phyloP scores from a whole-genome alignment of 73 alveolate species.

The Blepharisma japonicum region DNA sequence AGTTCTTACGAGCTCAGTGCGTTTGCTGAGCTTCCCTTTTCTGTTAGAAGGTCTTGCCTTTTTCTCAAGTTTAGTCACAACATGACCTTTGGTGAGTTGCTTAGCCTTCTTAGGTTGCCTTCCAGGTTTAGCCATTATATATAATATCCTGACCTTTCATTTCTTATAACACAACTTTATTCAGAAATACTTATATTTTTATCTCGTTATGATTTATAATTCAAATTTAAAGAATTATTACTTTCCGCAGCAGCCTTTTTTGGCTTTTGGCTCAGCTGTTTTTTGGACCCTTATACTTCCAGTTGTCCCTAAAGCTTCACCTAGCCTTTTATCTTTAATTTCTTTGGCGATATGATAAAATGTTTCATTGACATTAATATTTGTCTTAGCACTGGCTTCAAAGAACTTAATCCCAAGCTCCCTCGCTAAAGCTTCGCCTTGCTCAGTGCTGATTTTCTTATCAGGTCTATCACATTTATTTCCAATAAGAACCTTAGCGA shows the following conservation, averaged over 20 bases:
- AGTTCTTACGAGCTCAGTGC: constrained; percentile 62
- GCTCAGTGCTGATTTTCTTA: not conserved
- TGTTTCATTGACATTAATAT: constrained; percentile 13
- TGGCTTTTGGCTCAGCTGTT: too few species aligned
- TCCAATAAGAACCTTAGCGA: constrained; percentile 54
- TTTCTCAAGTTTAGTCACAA: constrained; percentile 6
- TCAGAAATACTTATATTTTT: too few species aligned
- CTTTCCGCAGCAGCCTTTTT: too few species aligned
- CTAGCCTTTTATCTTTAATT: too few species aligned
- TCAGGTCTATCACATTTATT: constrained; percentile 37
- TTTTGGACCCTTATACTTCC: too few species aligned
- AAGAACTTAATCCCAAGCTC: not conserved
- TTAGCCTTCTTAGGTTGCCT: constrained; percentile 22
- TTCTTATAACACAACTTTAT: too few species aligned
- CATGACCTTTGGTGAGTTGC: constrained; percentile 29
- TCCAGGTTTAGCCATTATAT: constrained; percentile 21
- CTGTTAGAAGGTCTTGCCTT: constrained; percentile 11
- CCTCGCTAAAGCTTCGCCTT: constrained; percentile 30
- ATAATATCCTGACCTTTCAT: too few species aligned
- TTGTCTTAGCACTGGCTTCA: constrained; percentile 36
- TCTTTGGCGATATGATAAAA: constrained; percentile 22
- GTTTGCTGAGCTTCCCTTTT: constrained; percentile 59
- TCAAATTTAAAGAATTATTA: too few species aligned
- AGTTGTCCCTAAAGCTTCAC: too few species aligned
- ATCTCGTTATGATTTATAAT: too few species aligned